These are phyloP conservation scores for Arthrobotrys pseudoclavata DNA, from an alignment of 2,329 filamentous ascomycete genomes.

Conservation along the genomic window DNA sequence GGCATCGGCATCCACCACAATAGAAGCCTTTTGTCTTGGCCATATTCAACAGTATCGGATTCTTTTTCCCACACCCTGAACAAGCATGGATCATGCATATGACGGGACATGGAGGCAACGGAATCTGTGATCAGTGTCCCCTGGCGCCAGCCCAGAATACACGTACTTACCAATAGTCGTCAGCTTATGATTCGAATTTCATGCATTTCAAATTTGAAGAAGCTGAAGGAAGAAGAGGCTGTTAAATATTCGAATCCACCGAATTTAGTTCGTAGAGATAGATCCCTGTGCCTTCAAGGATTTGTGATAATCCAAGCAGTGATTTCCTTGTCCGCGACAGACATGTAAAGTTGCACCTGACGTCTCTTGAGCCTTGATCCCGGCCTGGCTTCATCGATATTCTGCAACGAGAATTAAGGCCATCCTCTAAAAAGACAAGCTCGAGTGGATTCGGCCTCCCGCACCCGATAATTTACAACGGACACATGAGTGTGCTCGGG, in stretches of 20 bases:
- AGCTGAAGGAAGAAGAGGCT: not conserved
- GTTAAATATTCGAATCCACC: not conserved
- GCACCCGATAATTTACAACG: slow-evolving; percentile 23
- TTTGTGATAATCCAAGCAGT: slow-evolving; percentile 35
- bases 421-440: slow-evolving; percentile 39
- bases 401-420: slow-evolving; percentile 25
- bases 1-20: slow-evolving; percentile 23
- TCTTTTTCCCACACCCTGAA: slow-evolving; percentile 30
- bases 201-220: slow-evolving; percentile 1
- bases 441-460: slow-evolving; percentile 35
- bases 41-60: slow-evolving; percentile 24
- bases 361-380: slow-evolving; percentile 55
- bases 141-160: slow-evolving; percentile 9
- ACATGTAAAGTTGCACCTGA: slow-evolving; percentile 51
- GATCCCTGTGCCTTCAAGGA: slow-evolving; percentile 51
- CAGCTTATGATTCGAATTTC: slow-evolving; percentile 1
- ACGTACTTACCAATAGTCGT: not conserved
- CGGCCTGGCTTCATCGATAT: slow-evolving; percentile 48
- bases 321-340: slow-evolving; percentile 38
- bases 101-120: slow-evolving; percentile 29
- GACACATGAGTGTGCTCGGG: not conserved
- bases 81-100: slow-evolving; percentile 24
- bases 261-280: slow-evolving; percentile 12
- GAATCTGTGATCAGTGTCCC: slow-evolving; percentile 12
- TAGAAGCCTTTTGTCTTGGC: slow-evolving; percentile 16